Evolutionary conservation across 805 yeast genomes (phyloP).

Genomic region (Metschnikowia lachancei): DNA sequence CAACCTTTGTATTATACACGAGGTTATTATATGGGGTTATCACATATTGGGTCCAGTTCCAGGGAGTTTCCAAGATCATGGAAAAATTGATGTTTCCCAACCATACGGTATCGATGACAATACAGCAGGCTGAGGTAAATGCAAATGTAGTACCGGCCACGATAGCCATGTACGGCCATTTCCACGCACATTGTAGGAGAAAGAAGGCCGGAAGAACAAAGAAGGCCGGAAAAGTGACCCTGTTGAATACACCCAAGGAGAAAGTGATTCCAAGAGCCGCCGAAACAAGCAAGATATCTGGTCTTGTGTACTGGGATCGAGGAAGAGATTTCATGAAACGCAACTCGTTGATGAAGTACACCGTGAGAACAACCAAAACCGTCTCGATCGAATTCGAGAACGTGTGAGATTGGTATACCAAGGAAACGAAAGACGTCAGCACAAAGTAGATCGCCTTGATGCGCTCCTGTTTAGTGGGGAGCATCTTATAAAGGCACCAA

Average conservation of each 20-base stretch:
- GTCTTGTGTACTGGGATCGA: constrained; percentile 11
- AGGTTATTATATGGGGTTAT: constrained; percentile 79
- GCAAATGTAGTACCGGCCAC: constrained; percentile 29
- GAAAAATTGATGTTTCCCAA: constrained; percentile 24
- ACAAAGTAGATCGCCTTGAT: constrained; percentile 47
- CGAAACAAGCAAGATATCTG: constrained; percentile 40
- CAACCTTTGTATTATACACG: constrained; percentile 56
- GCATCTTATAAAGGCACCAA: constrained; percentile 45
- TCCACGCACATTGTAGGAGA: constrained; percentile 42
- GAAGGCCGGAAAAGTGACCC: constrained; percentile 81
- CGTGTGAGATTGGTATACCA: constrained; percentile 80
- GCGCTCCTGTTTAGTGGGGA: constrained; percentile 49
- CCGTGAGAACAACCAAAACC: constrained; percentile 45
- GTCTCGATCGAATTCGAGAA: constrained; percentile 89
- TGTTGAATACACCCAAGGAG: constrained; percentile 73
- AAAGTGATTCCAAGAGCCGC: constrained; percentile 30
- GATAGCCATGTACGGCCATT: constrained; percentile 35
- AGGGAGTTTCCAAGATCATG: constrained; percentile 13
- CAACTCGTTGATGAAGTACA: constrained; percentile 50
- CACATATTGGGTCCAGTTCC: constrained; percentile 31
- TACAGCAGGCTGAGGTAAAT: constrained; percentile 34
- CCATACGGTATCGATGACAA: constrained; percentile 54
- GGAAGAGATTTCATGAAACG: constrained; percentile 20
- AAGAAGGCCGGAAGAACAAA: constrained; percentile 58
- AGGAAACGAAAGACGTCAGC: constrained; percentile 65